These are phyloP conservation scores for Aegle marmelos DNA, from an alignment of 345 rosid species.

Conservation along the genomic window DNA sequence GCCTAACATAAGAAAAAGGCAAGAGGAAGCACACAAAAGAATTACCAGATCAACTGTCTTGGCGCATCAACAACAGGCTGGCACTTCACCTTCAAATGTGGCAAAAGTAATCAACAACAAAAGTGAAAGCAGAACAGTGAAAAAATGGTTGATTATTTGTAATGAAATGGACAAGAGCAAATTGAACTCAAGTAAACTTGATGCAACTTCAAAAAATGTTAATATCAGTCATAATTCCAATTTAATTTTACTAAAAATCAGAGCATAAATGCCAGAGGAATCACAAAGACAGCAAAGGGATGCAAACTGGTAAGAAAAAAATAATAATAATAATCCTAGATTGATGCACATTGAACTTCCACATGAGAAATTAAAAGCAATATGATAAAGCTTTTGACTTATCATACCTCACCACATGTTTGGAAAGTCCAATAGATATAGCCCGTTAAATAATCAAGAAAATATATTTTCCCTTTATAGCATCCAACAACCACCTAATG, in stretches of 20 bases:
- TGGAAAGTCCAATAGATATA: conserved; percentile 74
- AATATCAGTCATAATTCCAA: background rate
- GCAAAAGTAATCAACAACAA: conserved; percentile 11
- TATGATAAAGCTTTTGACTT: conserved; percentile 3
- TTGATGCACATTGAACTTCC: conserved; percentile 1
- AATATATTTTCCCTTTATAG: conserved; percentile 78
- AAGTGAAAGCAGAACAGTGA: background rate
- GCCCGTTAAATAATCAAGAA: conserved; percentile 70
- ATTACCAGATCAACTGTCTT: conserved; percentile 75
- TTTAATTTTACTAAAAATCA: background rate
- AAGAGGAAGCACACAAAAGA: conserved; percentile 6
- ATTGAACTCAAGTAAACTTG: background rate
- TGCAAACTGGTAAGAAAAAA: background rate
- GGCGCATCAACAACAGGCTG: conserved; percentile 67
- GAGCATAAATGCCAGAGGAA: background rate
- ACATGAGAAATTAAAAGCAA: conserved; percentile 7
- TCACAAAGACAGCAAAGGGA: background rate
- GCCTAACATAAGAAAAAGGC: background rate
- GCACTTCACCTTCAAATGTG: conserved; percentile 73
- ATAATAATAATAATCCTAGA: background rate
- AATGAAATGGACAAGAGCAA: background rate
- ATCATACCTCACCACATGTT: conserved; percentile 76
- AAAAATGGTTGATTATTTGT: background rate
- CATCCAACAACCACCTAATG: conserved; percentile 88
- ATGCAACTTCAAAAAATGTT: background rate